phyloP scores from a whole-genome alignment of 345 rosid species.

The Isatis tinctoria region DNA sequence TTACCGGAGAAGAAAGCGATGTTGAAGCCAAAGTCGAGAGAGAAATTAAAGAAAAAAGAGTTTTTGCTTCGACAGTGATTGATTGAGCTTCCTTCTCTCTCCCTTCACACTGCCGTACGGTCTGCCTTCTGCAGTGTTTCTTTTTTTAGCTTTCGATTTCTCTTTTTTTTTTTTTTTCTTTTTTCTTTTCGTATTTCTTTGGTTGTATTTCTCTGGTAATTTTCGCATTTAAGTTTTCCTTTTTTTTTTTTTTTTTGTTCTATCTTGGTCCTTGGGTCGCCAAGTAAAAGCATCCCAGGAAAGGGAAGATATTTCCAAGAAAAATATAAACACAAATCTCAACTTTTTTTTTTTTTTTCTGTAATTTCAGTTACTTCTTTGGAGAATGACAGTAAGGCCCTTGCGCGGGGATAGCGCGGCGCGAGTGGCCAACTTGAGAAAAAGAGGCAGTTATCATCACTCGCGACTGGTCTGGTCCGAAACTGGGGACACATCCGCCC shows the following conservation, averaged over 20 bases:
- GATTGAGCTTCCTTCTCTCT: constrained; percentile 12
- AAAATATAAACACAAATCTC: not conserved
- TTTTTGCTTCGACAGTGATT: constrained; percentile 26
- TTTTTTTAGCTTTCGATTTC: constrained; percentile 14
- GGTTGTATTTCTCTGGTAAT: not conserved
- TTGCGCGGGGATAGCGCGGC: constrained; percentile 15
- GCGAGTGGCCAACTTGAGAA: constrained; percentile 24
- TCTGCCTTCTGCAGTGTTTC: constrained; percentile 26
- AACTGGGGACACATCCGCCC: constrained; percentile 13
- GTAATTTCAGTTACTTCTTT: not conserved
- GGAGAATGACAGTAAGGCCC: not conserved
- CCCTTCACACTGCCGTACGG: constrained; percentile 38
- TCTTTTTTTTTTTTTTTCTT: not conserved
- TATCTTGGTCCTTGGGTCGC: constrained; percentile 5
- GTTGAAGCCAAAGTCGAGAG: constrained; percentile 9
- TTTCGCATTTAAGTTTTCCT: no score
- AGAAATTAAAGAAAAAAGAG: constrained; percentile 11
- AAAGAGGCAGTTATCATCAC: not conserved
- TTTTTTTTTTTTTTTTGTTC: not conserved
- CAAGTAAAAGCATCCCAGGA: constrained; percentile 23
- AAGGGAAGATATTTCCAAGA: constrained; percentile 17
- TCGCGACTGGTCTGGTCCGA: constrained; percentile 6
- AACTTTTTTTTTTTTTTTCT: not conserved
- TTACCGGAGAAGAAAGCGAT: constrained; percentile 18
- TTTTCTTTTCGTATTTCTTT: not conserved